phyloP scores from a whole-genome alignment of 495 filamentous ascomycete genomes.

The Talaromyces stipitatus region DNA sequence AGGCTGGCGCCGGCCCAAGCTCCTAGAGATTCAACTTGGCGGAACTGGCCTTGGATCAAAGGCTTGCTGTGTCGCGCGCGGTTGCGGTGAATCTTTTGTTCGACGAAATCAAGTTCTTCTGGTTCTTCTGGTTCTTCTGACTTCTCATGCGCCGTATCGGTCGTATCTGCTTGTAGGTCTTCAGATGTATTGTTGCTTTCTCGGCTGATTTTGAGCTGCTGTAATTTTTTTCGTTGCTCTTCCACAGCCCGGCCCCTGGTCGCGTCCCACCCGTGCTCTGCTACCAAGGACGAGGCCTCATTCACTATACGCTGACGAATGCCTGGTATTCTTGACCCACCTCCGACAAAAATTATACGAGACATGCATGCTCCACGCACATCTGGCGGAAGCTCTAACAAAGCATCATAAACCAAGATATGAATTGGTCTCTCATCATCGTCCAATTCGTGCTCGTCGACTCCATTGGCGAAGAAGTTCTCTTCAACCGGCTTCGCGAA shows the following conservation, averaged over 20 bases:
- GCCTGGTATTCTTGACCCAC: slow-evolving; percentile 71
- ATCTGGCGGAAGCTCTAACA: slow-evolving; percentile 72
- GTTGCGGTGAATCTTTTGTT: slow-evolving; percentile 50
- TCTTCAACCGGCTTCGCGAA: slow-evolving; percentile 70
- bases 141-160: slow-evolving; percentile 5
- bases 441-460: slow-evolving; percentile 54
- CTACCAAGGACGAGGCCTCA: slow-evolving; percentile 59
- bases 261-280: slow-evolving; percentile 66
- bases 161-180: slow-evolving; percentile 19
- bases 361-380: slow-evolving; percentile 80
- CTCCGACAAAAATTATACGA: slow-evolving; percentile 81
- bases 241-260: slow-evolving; percentile 57
- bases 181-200: slow-evolving; percentile 15
- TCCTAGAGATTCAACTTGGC: slow-evolving; percentile 75
- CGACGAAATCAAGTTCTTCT: slow-evolving; percentile 51
- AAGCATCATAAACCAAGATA: slow-evolving; percentile 63
- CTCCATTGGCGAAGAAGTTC: slow-evolving; percentile 57
- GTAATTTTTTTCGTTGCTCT: slow-evolving; percentile 44
- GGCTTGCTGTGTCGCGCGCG: slow-evolving; percentile 39
- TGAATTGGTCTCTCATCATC: slow-evolving; percentile 78
- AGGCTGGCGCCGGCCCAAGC: slow-evolving; percentile 87
- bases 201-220: slow-evolving; percentile 29
- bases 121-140: slow-evolving; percentile 4
- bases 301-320: slow-evolving; percentile 70
- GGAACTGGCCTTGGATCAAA: slow-evolving; percentile 49